phyloP scores from a whole-genome alignment of 2,329 filamentous ascomycete genomes.

The Camillea tinctor region DNA sequence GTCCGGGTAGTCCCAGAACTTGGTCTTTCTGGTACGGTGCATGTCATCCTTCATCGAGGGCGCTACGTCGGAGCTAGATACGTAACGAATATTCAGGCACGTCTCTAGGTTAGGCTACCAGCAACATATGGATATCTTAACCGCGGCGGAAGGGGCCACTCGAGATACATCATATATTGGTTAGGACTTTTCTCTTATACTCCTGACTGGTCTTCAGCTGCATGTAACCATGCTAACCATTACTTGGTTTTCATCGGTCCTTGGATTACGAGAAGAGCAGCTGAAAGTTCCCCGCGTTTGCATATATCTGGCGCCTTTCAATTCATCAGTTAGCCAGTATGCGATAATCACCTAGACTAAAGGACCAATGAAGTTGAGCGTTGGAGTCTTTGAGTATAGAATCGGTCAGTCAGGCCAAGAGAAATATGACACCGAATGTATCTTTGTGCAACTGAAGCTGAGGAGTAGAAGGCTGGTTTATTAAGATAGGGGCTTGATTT shows the following conservation, averaged over 20 bases:
- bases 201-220: too few relatives aligned
- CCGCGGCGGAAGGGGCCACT: constrained; percentile 24
- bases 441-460: too few relatives aligned
- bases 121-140: constrained; percentile 27
- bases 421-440: too few relatives aligned
- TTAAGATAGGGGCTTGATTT: too few relatives aligned
- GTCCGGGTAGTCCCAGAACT: background rate
- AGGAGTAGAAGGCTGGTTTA: too few relatives aligned
- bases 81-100: background rate
- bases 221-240: too few relatives aligned
- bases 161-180: background rate
- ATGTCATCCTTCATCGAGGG: constrained; percentile 29
- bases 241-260: background rate
- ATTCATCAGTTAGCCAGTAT: background rate
- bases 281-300: background rate
- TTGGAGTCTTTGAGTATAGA: too few relatives aligned
- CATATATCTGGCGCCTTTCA: background rate
- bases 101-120: background rate
- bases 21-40: constrained; percentile 30
- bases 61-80: constrained; percentile 33
- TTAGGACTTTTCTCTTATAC: background rate
- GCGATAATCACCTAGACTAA: too few relatives aligned
- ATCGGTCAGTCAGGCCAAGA: too few relatives aligned
- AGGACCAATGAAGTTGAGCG: too few relatives aligned
- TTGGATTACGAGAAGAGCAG: background rate